Conservation (phyloP, 305 asterid genomes). For the Fraxinus sp. region DNA sequence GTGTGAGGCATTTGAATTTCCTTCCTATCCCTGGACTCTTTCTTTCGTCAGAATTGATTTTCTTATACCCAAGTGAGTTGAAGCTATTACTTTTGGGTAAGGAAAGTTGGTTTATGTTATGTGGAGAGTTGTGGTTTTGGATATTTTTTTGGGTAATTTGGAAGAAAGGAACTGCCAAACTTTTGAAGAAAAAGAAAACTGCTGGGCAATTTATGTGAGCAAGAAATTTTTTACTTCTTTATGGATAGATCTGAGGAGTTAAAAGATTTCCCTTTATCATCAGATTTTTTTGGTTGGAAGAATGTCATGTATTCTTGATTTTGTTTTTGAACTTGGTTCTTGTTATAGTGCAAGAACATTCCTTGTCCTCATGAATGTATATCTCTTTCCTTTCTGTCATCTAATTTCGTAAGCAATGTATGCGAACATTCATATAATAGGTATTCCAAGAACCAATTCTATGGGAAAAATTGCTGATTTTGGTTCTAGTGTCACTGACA, state of each 20-base stretch:
- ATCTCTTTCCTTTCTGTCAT: conserved; percentile 21
- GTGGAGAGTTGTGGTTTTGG: neutral
- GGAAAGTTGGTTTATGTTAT: neutral
- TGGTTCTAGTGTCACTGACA: conserved; percentile 56
- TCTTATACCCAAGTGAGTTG: neutral
- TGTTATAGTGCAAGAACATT: neutral
- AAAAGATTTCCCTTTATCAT: neutral
- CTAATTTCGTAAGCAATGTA: conserved; percentile 21
- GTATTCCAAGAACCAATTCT: conserved; percentile 75
- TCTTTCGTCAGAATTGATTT: neutral
- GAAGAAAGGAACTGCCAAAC: neutral
- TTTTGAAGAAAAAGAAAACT: neutral
- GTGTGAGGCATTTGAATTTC: neutral
- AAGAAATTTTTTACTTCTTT: neutral
- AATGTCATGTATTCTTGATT: neutral
- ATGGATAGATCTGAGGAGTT: neutral
- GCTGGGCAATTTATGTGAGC: neutral
- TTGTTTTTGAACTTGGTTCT: conserved; percentile 9
- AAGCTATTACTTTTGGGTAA: neutral
- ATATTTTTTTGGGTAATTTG: neutral
- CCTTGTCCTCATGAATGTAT: conserved; percentile 5
- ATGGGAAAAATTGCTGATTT: conserved; percentile 81
- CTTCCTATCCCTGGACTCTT: neutral
- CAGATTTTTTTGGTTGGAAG: neutral
- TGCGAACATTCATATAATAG: conserved; percentile 38